Evolutionary conservation across 2,329 filamentous ascomycete species (phyloP).

Genomic region (Alternaria sp.): DNA sequence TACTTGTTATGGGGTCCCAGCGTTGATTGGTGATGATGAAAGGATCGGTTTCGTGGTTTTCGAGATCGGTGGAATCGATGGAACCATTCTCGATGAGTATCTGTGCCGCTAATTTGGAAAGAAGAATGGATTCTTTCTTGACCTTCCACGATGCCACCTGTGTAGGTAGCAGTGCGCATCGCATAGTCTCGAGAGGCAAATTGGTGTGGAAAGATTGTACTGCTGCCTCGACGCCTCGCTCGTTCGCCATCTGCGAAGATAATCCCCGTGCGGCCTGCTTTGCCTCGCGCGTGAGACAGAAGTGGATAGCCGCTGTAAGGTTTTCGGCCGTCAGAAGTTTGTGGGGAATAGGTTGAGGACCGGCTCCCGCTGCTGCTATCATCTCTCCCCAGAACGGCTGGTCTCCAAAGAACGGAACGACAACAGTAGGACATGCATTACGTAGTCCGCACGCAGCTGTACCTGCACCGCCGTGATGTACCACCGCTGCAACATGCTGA

Average conservation of each 20-base stretch:
- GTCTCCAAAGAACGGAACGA: conserved; percentile 74
- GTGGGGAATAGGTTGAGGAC: conserved; percentile 33
- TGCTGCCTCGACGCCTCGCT: conserved; percentile 30
- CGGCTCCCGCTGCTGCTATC: conserved; percentile 39
- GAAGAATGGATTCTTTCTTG: conserved; percentile 19
- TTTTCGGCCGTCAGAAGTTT: conserved; percentile 33
- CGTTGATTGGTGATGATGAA: conserved; percentile 43
- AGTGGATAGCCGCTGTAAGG: conserved; percentile 31
- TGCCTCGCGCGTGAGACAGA: conserved; percentile 26
- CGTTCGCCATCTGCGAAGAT: conserved; percentile 28
- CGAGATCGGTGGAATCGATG: conserved; percentile 25
- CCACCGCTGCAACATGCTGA: conserved; percentile 75
- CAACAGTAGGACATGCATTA: conserved; percentile 75
- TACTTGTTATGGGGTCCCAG: conserved; percentile 71
- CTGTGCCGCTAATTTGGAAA: conserved; percentile 33
- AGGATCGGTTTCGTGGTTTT: conserved; percentile 26
- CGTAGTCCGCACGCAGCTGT: conserved; percentile 82
- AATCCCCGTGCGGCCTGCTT: conserved; percentile 23
- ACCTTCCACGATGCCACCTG: conserved; percentile 32
- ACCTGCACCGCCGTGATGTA: conserved; percentile 86
- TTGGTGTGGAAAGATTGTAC: conserved; percentile 36
- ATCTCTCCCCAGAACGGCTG: conserved; percentile 45
- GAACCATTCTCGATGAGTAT: conserved; percentile 26
- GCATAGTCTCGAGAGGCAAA: conserved; percentile 31
- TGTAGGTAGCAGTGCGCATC: conserved; percentile 28